Evolutionary conservation across 2,329 filamentous ascomycete species (phyloP).

Genomic region (Plenodomus lindquistii): DNA sequence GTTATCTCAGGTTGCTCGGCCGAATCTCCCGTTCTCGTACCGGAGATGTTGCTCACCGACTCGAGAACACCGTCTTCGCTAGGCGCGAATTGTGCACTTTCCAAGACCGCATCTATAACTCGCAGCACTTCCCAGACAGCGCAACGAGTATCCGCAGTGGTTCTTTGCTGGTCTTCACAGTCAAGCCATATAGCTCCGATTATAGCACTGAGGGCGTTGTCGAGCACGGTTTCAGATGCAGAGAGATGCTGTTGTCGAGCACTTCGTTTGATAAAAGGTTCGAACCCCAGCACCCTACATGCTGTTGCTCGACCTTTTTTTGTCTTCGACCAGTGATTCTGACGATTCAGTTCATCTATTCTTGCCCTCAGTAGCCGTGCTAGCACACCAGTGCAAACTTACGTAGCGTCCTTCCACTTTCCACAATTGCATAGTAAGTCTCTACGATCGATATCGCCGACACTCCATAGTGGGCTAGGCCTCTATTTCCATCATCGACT

Average conservation of each 20-base stretch:
- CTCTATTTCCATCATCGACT: constrained; percentile 4
- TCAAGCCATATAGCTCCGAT: constrained; percentile 7
- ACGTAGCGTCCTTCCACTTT: constrained; percentile 1
- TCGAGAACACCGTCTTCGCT: not conserved
- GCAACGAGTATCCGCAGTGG: not conserved
- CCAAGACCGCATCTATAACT: not conserved
- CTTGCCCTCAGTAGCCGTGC: not conserved
- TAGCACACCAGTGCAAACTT: not conserved
- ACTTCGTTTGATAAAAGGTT: constrained; percentile 1
- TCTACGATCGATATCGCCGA: constrained; percentile 2
- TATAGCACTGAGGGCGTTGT: constrained; percentile 6
- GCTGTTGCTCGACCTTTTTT: constrained; percentile 2
- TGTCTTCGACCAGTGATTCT: constrained; percentile 3
- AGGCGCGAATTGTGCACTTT: not conserved
- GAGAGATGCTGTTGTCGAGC: constrained; percentile 1
- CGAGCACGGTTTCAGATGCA: constrained; percentile 1
- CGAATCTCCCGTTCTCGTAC: not conserved
- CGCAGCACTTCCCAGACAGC: constrained; percentile 2
- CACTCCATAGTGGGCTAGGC: constrained; percentile 2
- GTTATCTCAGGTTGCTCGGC: not conserved
- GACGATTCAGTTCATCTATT: constrained; percentile 4
- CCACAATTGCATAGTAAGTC: constrained; percentile 2
- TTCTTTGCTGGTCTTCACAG: constrained; percentile 2
- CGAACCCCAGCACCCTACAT: constrained; percentile 2
- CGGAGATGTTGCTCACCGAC: not conserved